Conservation (phyloP, 495 filamentous ascomycete genomes). For the Talaromyces trachyspermus region DNA sequence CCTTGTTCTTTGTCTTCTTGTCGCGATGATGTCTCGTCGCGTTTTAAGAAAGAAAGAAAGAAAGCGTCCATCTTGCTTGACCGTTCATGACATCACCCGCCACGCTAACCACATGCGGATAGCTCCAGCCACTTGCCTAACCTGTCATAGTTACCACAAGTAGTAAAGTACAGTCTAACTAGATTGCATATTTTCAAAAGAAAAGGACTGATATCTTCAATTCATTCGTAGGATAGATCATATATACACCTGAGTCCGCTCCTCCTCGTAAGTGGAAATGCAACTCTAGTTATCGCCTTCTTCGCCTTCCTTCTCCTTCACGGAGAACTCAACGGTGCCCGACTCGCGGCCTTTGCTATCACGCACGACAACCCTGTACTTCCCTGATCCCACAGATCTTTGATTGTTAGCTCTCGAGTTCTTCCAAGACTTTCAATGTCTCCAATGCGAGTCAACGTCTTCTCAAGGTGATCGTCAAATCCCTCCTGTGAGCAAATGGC, state of each 20-base stretch:
- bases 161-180: not conserved
- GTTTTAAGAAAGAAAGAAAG: no score
- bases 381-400: slow-evolving; percentile 72
- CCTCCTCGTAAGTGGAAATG: no score
- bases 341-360: slow-evolving; percentile 44
- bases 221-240: not conserved
- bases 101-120: no score
- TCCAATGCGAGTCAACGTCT: slow-evolving; percentile 72
- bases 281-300: slow-evolving; percentile 22
- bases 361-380: slow-evolving; percentile 61
- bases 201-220: no score
- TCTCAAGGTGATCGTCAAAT: slow-evolving; percentile 76
- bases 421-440: slow-evolving; percentile 90
- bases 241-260: no score
- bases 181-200: no score
- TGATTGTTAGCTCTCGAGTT: slow-evolving; percentile 86
- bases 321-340: slow-evolving; percentile 38
- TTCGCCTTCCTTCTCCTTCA: slow-evolving; percentile 25
- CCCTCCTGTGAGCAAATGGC: slow-evolving; percentile 64
- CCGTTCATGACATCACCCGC: slow-evolving; percentile 8
- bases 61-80: not conserved
- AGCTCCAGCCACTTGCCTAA: slow-evolving; percentile 3
- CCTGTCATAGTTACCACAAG: not conserved
- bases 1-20: no score
- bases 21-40: no score